Evolutionary conservation across 2,329 filamentous ascomycete species (phyloP).

Genomic region (Eurotiales sp.): DNA sequence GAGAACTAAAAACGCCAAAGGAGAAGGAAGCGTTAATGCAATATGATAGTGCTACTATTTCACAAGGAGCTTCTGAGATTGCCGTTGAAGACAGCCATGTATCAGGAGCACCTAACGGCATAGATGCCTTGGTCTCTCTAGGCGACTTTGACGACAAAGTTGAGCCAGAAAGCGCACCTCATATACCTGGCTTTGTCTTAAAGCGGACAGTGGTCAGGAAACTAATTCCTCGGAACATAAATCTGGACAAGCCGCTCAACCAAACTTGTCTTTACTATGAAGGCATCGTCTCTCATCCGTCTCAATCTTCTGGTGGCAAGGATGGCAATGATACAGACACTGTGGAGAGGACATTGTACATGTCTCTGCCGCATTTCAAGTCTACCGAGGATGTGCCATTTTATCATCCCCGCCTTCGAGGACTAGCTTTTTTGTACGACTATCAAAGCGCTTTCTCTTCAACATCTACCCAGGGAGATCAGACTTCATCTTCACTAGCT

Average conservation of each 20-base stretch:
- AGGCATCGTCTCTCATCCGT: conserved; percentile 1
- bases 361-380: conserved; percentile 73
- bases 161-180: conserved; percentile 15
- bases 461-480: conserved; percentile 26
- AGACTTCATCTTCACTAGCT: neutral
- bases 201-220: conserved; percentile 67
- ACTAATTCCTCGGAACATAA: conserved; percentile 76
- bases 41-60: neutral
- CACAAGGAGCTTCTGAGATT: neutral
- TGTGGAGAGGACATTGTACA: conserved; percentile 48
- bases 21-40: conserved; percentile 27
- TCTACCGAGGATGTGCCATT: conserved; percentile 67
- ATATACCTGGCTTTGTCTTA: conserved; percentile 35
- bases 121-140: too few relatives aligned
- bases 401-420: conserved; percentile 77
- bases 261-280: conserved; percentile 77
- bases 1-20: conserved; percentile 28
- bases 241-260: conserved; percentile 68
- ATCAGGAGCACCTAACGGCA: too few relatives aligned
- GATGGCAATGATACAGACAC: conserved; percentile 38
- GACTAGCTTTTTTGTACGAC: conserved; percentile 72
- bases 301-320: conserved; percentile 19
- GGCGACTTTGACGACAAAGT: conserved; percentile 5
- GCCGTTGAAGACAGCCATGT: neutral
- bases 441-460: conserved; percentile 13